phyloP scores from a whole-genome alignment of 257 asterid species.

The Solanum chmielewskii region DNA sequence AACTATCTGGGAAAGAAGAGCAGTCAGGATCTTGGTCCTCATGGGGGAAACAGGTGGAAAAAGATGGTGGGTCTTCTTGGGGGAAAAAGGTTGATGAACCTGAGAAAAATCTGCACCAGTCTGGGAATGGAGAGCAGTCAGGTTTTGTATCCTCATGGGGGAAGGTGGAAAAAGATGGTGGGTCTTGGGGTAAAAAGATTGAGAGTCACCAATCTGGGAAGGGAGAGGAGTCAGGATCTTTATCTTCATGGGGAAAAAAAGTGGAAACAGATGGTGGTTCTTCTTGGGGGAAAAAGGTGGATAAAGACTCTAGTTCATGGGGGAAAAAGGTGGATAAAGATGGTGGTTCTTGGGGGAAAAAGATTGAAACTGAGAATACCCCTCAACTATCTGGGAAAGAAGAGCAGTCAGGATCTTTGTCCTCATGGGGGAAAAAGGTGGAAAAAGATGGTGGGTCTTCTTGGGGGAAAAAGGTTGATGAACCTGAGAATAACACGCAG shows the following conservation, averaged over 20 bases:
- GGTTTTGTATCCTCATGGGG: background rate
- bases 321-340: background rate
- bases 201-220: background rate
- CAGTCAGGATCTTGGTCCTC: slow-evolving; percentile 14
- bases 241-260: slow-evolving; percentile 15
- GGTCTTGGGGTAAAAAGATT: slow-evolving; percentile 12
- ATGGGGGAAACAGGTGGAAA: slow-evolving; percentile 2
- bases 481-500: background rate
- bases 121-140: background rate
- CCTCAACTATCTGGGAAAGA: background rate
- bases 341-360: slow-evolving; percentile 8
- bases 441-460: background rate
- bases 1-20: background rate
- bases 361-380: background rate
- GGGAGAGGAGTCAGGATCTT: background rate
- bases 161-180: background rate
- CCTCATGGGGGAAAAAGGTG: slow-evolving; percentile 15
- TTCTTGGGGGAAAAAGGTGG: background rate
- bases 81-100: background rate
- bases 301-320: background rate
- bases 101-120: background rate
- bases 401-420: slow-evolving; percentile 5
- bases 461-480: background rate
- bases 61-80: background rate
- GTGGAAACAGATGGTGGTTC: background rate